Conservation (phyloP, 2,329 filamentous ascomycete species). For the Geosmithia flava region DNA sequence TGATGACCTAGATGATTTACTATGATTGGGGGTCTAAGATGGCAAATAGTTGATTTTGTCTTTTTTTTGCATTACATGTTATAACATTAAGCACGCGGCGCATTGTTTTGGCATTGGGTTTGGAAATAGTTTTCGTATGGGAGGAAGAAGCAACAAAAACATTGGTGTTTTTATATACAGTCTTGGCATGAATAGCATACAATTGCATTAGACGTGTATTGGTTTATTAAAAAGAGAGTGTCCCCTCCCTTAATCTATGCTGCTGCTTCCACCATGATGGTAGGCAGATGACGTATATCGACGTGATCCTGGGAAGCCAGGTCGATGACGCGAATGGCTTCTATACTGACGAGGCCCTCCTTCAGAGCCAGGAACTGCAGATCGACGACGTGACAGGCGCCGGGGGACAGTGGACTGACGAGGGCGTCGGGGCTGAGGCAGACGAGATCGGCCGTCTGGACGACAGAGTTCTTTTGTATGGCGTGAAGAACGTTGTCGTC, state of each 20-base stretch:
- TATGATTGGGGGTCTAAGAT: slow-evolving; percentile 11
- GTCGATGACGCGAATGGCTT: slow-evolving; percentile 63
- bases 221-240: too few relatives aligned
- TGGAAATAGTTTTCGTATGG: too few relatives aligned
- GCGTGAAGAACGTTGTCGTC: slow-evolving; percentile 63
- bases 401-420: slow-evolving; percentile 59
- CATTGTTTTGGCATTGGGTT: too few relatives aligned
- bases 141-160: too few relatives aligned
- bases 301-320: slow-evolving; percentile 63
- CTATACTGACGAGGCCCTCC: slow-evolving; percentile 56
- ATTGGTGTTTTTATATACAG: too few relatives aligned
- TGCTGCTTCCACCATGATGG: slow-evolving; percentile 40
- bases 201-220: too few relatives aligned
- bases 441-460: slow-evolving; percentile 56
- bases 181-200: too few relatives aligned
- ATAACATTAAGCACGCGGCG: background rate
- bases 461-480: slow-evolving; percentile 52
- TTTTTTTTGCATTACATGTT: background rate
- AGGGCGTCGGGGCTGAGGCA: slow-evolving; percentile 64
- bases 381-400: slow-evolving; percentile 62
- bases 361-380: slow-evolving; percentile 58
- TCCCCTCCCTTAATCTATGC: background rate
- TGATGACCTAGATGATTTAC: slow-evolving; percentile 38
- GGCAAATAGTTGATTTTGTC: background rate
- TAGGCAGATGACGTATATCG: slow-evolving; percentile 63